phyloP scores from a whole-genome alignment of 2,329 filamentous ascomycete genomes.

The Coccinonectria pachysandricola region DNA sequence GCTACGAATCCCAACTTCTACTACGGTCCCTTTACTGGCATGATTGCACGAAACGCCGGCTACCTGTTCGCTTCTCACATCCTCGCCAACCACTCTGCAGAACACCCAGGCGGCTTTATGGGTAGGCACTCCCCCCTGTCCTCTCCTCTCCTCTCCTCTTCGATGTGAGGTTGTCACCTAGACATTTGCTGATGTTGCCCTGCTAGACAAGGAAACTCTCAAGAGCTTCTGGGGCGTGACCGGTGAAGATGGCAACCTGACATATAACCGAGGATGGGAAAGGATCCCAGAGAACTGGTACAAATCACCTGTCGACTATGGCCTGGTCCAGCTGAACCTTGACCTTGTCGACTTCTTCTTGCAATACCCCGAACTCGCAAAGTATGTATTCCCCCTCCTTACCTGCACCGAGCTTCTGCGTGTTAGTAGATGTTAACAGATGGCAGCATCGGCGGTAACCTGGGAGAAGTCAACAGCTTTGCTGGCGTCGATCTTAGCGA shows the following conservation, averaged over 20 bases:
- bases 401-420: too few species aligned
- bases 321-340: slow-evolving; percentile 26
- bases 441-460: slow-evolving; percentile 39
- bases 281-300: slow-evolving; percentile 43
- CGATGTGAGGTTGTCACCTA: too few species aligned
- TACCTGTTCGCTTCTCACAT: slow-evolving; percentile 33
- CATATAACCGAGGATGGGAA: slow-evolving; percentile 35
- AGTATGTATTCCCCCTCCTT: too few species aligned
- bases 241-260: slow-evolving; percentile 26
- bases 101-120: slow-evolving; percentile 25
- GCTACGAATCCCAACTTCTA: slow-evolving; percentile 43
- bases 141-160: too few species aligned
- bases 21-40: slow-evolving; percentile 38
- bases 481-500: slow-evolving; percentile 31
- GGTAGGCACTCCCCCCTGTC: slow-evolving; percentile 5
- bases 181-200: too few species aligned
- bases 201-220: slow-evolving; percentile 25
- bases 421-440: background rate
- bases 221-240: slow-evolving; percentile 36
- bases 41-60: slow-evolving; percentile 35
- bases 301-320: slow-evolving; percentile 30
- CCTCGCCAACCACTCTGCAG: slow-evolving; percentile 32
- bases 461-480: slow-evolving; percentile 38
- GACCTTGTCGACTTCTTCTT: slow-evolving; percentile 27
- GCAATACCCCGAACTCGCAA: slow-evolving; percentile 28